Base-by-base conservation (phyloP, 352 stramenopile genomes). In the Pythium monospermum region DNA sequence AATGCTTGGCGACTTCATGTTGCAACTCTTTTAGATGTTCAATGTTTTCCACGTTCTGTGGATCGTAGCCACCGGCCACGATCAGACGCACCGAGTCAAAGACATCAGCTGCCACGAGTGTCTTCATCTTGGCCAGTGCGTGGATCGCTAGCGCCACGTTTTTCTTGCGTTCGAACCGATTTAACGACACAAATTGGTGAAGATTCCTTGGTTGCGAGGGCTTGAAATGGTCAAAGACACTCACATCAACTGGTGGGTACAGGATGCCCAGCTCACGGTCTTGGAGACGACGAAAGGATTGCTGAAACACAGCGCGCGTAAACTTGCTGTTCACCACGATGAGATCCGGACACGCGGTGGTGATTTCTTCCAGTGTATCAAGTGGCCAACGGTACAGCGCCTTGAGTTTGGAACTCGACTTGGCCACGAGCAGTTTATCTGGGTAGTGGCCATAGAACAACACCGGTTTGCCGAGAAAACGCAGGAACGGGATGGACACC, bases 381-480 rank as follows among this genome's bases (percentile, higher is more conserved):
- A 99, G 74, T 10, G 94, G 77, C 22, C 71, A 59, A 47, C 97
- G 83, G 64, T 99, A 99, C 31, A 88, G 49, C 10, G 61, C 65
- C 59, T 94, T 96, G 37, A 95, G 73, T n/a, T 54, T 43, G 10
- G 71, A 95, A 2, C 62, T 37, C 0, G 79, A 75, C 23, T 71
- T 57, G 30, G 74, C 66, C 31, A 76, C 93, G 12, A 99, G 79
- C 28, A 99, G 73, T 60, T 98, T 98, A 72, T 99, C 97, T 0
- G 97, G 97, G 71, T 98, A 99, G 61, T 99, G 97, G 61, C 96
- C 98, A 69, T 99, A 99, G 71, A 99, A 99, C 19, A 99, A 66
- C 37, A 99, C 91, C 18, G 83, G 78, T 32, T 85, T 85, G 45
- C 73, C 71, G 26, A 88, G 28, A 16, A 73, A 79, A 30, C 83